Evolutionary conservation across 140 eudicot genomes (phyloP).

Genomic region (Bidens hawaiensis): DNA sequence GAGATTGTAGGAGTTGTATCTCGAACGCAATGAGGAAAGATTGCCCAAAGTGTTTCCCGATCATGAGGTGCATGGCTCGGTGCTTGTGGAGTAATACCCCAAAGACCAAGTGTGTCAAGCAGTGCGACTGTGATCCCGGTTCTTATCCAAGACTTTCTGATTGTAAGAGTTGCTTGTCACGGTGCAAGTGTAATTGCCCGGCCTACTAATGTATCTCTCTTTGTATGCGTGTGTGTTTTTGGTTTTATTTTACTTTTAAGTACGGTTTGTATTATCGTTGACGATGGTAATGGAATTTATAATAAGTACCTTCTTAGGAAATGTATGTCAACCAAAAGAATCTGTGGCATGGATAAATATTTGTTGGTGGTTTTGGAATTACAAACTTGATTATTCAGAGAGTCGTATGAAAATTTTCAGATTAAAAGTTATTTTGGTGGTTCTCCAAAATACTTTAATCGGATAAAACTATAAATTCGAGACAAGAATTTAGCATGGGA

Average conservation of each 20-base stretch:
- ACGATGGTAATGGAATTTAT: not conserved
- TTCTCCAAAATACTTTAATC: too few relatives aligned
- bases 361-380: too few relatives aligned
- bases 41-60: conserved; percentile 64
- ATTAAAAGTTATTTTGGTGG: too few relatives aligned
- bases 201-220: conserved; percentile 15
- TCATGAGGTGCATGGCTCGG: conserved; percentile 75
- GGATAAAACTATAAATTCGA: too few relatives aligned
- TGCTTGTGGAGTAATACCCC: conserved; percentile 67
- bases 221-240: not conserved
- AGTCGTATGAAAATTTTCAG: too few relatives aligned
- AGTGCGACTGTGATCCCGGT: conserved; percentile 54
- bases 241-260: not conserved
- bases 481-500: too few relatives aligned
- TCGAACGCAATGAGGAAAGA: conserved; percentile 40
- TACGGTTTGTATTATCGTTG: not conserved
- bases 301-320: not conserved
- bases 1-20: conserved; percentile 54
- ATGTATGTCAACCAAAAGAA: too few relatives aligned
- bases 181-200: conserved; percentile 66
- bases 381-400: too few relatives aligned
- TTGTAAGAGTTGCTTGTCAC: conserved; percentile 74
- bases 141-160: conserved; percentile 59
- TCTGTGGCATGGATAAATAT: too few relatives aligned
- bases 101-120: conserved; percentile 52